These are phyloP conservation scores for Saturnispora diversa DNA, from an alignment of 805 yeast species.

Conservation along the genomic window DNA sequence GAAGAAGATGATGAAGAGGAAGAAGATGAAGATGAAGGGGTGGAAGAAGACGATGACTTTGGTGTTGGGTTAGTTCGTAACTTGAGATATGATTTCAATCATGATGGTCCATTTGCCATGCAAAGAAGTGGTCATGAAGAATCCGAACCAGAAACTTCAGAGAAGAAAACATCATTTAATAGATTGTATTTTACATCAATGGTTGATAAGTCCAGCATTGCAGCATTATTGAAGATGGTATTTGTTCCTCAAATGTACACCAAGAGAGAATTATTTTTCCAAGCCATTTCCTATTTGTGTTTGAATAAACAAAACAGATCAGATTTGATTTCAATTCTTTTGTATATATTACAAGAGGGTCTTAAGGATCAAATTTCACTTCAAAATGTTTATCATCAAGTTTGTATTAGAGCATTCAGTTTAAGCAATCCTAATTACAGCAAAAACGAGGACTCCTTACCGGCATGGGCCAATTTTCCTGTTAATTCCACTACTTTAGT, in stretches of 20 bases:
- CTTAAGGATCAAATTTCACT: conserved; percentile 48
- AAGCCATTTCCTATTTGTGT: conserved; percentile 59
- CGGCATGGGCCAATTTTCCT: conserved; percentile 35
- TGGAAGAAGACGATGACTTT: conserved; percentile 23
- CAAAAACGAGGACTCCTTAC: neutral
- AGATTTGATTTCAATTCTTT: conserved; percentile 61
- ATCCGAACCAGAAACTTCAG: neutral
- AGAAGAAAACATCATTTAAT: conserved; percentile 24
- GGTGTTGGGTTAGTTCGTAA: neutral
- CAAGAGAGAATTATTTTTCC: conserved; percentile 56
- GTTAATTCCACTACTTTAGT: conserved; percentile 55
- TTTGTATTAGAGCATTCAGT: conserved; percentile 41
- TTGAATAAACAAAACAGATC: conserved; percentile 69
- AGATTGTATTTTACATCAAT: conserved; percentile 52
- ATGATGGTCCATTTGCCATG: conserved; percentile 5
- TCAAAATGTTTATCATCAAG: conserved; percentile 51
- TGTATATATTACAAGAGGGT: conserved; percentile 74
- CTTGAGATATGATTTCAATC: neutral
- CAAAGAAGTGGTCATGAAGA: conserved; percentile 7
- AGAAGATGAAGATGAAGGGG: conserved; percentile 22
- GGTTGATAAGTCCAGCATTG: conserved; percentile 67
- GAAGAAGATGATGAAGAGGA: conserved; percentile 12
- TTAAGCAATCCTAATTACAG: neutral
- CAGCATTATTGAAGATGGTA: conserved; percentile 60
- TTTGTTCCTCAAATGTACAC: conserved; percentile 64